Base-by-base conservation (phyloP, 208 protist genomes). In the Trypanosoma avium region DNA sequence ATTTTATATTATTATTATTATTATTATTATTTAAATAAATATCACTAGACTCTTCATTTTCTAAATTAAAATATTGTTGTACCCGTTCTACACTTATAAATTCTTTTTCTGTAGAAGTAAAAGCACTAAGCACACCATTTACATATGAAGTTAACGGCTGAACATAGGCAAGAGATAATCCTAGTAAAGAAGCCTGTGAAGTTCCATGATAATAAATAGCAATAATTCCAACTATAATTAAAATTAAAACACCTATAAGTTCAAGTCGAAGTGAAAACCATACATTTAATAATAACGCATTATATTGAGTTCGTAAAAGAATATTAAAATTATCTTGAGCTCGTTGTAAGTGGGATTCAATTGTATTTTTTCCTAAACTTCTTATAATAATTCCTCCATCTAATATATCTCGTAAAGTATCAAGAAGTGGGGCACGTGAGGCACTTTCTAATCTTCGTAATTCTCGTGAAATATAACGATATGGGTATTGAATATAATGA, bases 361-460 rank as follows among this genome's bases (percentile, higher is more conserved):
- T 15, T 8, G 24, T 13, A 32, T 24, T 24, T 21, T 9, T 7
- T 24, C 67, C 52, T 46, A 73, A 87, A 17, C 70, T 56, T 13
- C 88, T 58, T 61, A 97, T 91, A 13, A 77, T 81, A 0, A 69
- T 30, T 1, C 93, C 27, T 24, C 88, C 88, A 33, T 46, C 57
- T 32, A 97, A 47, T 1, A 73, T 82, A 46, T 90, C 81, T 29
- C 46, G 46, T 54, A 95, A 83, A 10, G 74, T 45, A 22, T 70
- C 46, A 62, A 89, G 80, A 1, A 97, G 50, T 12, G 95, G 95
- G 15, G 83, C 84, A 7, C 77, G 65, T 2, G 82, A 62, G 7
- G 88, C 70, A 0, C 48, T 36, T 19, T 92, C 79, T 1, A 97
- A 61, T 21, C 95, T 70, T 43, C 86, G 79, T 7, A 97, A n/a